These are phyloP conservation scores for Aspergillus sp. DNA, from an alignment of 2,329 filamentous ascomycete species.

Conservation along the genomic window DNA sequence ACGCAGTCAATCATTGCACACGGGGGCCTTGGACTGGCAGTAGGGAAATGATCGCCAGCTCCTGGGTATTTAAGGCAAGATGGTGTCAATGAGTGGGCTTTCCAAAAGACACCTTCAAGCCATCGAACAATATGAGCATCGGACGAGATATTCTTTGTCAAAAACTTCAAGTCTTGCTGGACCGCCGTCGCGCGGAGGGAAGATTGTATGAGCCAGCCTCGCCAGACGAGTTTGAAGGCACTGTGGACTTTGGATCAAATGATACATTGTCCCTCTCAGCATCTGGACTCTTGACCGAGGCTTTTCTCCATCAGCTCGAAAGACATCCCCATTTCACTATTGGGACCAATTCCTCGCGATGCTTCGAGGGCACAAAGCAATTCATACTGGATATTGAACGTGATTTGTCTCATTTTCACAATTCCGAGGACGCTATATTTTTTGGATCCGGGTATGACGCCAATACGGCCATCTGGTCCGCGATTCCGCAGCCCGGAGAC, in stretches of 20 bases:
- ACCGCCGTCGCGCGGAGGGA: slow-evolving; percentile 10
- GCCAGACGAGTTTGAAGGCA: slow-evolving; percentile 5
- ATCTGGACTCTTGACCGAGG: slow-evolving; percentile 11
- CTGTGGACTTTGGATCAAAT: slow-evolving; percentile 20
- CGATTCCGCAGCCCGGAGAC: slow-evolving; percentile 55
- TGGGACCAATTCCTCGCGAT: slow-evolving; percentile 14
- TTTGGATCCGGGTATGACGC: slow-evolving; percentile 61
- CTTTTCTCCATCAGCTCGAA: slow-evolving; percentile 15
- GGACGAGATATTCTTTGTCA: slow-evolving; percentile 10
- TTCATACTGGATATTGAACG: slow-evolving; percentile 44
- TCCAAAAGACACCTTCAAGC: background rate
- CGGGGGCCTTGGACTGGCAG: background rate
- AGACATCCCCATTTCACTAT: slow-evolving; percentile 17
- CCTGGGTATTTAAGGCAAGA: background rate
- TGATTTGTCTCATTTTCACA: slow-evolving; percentile 56
- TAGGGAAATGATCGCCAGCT: background rate
- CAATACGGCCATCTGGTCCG: slow-evolving; percentile 57
- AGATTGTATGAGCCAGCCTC: slow-evolving; percentile 10
- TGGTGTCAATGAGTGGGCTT: background rate
- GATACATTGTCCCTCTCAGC: slow-evolving; percentile 18
- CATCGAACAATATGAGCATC: slow-evolving; percentile 1
- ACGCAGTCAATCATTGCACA: background rate
- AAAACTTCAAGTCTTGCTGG: slow-evolving; percentile 10
- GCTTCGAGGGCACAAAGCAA: slow-evolving; percentile 14
- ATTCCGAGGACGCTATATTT: slow-evolving; percentile 52